Conservation (phyloP, 2,329 filamentous ascomycete genomes). For the Drechslera avenae region DNA sequence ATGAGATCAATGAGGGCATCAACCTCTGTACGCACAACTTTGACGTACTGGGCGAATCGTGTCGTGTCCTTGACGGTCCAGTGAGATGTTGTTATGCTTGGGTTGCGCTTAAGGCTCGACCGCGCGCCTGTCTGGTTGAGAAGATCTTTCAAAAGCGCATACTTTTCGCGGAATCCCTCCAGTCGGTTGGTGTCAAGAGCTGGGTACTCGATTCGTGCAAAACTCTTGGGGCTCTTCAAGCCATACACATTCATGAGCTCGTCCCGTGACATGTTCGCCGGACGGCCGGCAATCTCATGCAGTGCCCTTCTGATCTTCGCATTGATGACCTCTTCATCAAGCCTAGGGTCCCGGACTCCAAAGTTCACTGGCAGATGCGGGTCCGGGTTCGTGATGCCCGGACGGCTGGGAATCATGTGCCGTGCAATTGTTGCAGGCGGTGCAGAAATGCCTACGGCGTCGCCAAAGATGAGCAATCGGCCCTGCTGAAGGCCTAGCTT, state of each 20-base stretch:
- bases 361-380: constrained; percentile 54
- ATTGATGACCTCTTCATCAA: constrained; percentile 49
- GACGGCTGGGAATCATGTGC: constrained; percentile 52
- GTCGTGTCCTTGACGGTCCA: constrained; percentile 51
- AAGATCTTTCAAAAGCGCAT: constrained; percentile 50
- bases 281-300: constrained; percentile 54
- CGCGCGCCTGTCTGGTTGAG: constrained; percentile 40
- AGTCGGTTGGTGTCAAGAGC: constrained; percentile 53
- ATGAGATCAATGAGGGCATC: constrained; percentile 52
- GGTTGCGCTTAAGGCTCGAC: constrained; percentile 40
- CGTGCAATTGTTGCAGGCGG: constrained; percentile 52
- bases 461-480: constrained; percentile 56
- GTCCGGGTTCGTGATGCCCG: constrained; percentile 52
- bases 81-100: constrained; percentile 43
- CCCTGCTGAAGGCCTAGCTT: constrained; percentile 55
- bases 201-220: constrained; percentile 45
- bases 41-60: constrained; percentile 51
- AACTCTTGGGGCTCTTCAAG: constrained; percentile 52
- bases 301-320: constrained; percentile 49
- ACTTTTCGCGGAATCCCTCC: constrained; percentile 54
- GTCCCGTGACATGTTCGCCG: constrained; percentile 45
- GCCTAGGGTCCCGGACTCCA: constrained; percentile 48
- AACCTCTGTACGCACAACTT: constrained; percentile 50
- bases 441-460: constrained; percentile 53
- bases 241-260: constrained; percentile 55